phyloP scores from a whole-genome alignment of 2,329 filamentous ascomycete genomes.

The Fusarium sulawesiense region DNA sequence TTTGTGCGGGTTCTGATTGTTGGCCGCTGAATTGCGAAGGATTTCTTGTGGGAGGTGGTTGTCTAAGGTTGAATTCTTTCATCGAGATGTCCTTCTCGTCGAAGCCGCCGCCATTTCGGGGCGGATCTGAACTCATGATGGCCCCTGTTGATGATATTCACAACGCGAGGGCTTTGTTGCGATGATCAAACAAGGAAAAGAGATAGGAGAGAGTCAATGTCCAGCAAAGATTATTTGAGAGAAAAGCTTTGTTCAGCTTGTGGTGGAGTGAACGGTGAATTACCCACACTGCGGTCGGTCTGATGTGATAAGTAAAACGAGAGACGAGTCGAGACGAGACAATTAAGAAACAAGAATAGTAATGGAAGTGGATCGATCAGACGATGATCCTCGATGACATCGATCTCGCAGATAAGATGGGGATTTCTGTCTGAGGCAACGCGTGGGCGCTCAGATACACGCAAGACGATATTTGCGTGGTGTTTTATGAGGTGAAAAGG shows the following conservation, averaged over 20 bases:
- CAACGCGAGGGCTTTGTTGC: neutral
- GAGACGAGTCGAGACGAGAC: constrained; percentile 10
- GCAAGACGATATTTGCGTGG: constrained; percentile 16
- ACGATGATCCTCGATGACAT: constrained; percentile 32
- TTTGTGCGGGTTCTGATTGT: constrained; percentile 5
- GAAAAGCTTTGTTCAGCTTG: neutral
- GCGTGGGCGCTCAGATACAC: constrained; percentile 11
- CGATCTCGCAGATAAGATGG: constrained; percentile 20
- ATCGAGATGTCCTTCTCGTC: constrained; percentile 32
- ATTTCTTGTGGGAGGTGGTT: constrained; percentile 33
- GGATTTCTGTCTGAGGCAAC: constrained; percentile 10
- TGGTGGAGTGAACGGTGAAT: constrained; percentile 33
- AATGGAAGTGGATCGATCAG: constrained; percentile 34
- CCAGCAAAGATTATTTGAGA: constrained; percentile 4
- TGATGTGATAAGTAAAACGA: constrained; percentile 28
- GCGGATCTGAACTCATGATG: constrained; percentile 39
- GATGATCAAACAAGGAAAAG: neutral
- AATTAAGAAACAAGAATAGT: constrained; percentile 6
- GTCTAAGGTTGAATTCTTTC: constrained; percentile 31
- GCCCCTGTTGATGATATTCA: constrained; percentile 1
- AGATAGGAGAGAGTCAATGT: neutral
- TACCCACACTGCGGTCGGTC: constrained; percentile 16
- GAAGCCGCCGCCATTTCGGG: constrained; percentile 1
- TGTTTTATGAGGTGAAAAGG: constrained; percentile 16
- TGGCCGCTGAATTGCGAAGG: constrained; percentile 22